phyloP scores from a whole-genome alignment of 495 filamentous ascomycete genomes.

The Aspergillus cavernicola region DNA sequence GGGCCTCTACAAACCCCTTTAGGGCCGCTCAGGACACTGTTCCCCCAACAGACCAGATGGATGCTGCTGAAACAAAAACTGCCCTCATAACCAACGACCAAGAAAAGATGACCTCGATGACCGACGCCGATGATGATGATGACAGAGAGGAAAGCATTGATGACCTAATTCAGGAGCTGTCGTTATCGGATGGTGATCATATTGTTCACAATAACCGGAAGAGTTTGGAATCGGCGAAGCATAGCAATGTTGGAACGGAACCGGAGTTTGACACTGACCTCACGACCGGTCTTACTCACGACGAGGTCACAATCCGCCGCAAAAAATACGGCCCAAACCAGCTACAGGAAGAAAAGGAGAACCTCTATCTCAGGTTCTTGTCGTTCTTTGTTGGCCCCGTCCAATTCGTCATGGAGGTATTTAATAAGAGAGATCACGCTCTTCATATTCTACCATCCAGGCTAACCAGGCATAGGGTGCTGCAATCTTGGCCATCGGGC shows the following conservation, averaged over 20 bases:
- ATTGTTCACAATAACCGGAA: constrained; percentile 48
- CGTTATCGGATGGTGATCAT: constrained; percentile 69
- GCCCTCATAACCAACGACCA: not conserved
- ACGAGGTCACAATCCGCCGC: constrained; percentile 64
- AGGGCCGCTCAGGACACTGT: not conserved
- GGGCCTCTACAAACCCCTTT: not conserved
- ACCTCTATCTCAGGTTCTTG: constrained; percentile 78
- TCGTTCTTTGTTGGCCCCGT: constrained; percentile 85
- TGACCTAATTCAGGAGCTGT: constrained; percentile 76
- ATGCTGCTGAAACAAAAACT: not conserved
- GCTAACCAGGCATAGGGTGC: constrained; percentile 49
- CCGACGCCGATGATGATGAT: constrained; percentile 50
- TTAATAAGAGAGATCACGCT: too few relatives aligned
- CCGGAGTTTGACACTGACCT: constrained; percentile 70
- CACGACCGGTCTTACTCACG: constrained; percentile 62
- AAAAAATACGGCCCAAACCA: constrained; percentile 82
- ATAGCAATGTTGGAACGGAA: constrained; percentile 50
- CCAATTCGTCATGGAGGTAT: constrained; percentile 91
- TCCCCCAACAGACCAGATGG: not conserved
- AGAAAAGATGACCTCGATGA: constrained; percentile 19
- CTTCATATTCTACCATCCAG: too few relatives aligned
- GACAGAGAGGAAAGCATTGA: constrained; percentile 75
- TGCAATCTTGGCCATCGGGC: constrained; percentile 70
- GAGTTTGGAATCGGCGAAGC: constrained; percentile 27
- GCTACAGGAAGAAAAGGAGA: constrained; percentile 87